Evolutionary conservation across 768 basidiomycete genomes (phyloP).

Genomic region (Psilocybe subaeruginosa): DNA sequence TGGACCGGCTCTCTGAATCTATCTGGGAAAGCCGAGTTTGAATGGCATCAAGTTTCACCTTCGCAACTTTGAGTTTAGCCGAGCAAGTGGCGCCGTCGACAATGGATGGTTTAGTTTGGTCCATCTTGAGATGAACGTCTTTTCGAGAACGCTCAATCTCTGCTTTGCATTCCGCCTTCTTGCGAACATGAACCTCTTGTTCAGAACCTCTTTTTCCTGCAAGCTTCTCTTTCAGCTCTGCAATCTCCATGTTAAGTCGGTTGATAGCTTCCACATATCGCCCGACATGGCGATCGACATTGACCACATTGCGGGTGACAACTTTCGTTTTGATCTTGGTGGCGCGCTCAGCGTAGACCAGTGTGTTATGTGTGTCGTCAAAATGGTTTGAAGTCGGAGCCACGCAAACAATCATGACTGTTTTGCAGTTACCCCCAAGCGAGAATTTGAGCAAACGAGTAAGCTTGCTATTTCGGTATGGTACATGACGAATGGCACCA

Average conservation of each 20-base stretch:
- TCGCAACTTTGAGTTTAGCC: slow-evolving; percentile 72
- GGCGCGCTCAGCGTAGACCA: slow-evolving; percentile 96
- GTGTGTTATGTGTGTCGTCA: slow-evolving; percentile 98
- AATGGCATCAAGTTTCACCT: slow-evolving; percentile 67
- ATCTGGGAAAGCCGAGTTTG: slow-evolving; percentile 64
- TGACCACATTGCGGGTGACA: slow-evolving; percentile 92
- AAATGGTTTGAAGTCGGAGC: slow-evolving; percentile 95
- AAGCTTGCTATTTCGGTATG: slow-evolving; percentile 98
- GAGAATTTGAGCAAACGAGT: slow-evolving; percentile 98
- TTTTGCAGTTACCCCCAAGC: slow-evolving; percentile 98
- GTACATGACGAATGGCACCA: slow-evolving; percentile 85
- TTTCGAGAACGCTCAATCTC: slow-evolving; percentile 76
- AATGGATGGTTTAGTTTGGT: slow-evolving; percentile 72
- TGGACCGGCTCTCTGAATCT: slow-evolving; percentile 41
- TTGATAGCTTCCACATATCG: slow-evolving; percentile 96
- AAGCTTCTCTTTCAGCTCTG: slow-evolving; percentile 84
- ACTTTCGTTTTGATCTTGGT: slow-evolving; percentile 99
- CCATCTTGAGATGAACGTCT: slow-evolving; percentile 72
- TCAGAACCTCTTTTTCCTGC: slow-evolving; percentile 70
- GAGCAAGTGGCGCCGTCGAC: slow-evolving; percentile 76
- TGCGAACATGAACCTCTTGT: slow-evolving; percentile 64
- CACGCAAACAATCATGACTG: slow-evolving; percentile 98
- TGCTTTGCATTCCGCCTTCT: slow-evolving; percentile 66
- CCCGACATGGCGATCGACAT: slow-evolving; percentile 93
- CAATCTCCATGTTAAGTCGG: slow-evolving; percentile 81